Conservation (phyloP, 495 filamentous ascomycete species). For the Cercophora newfieldiana region DNA sequence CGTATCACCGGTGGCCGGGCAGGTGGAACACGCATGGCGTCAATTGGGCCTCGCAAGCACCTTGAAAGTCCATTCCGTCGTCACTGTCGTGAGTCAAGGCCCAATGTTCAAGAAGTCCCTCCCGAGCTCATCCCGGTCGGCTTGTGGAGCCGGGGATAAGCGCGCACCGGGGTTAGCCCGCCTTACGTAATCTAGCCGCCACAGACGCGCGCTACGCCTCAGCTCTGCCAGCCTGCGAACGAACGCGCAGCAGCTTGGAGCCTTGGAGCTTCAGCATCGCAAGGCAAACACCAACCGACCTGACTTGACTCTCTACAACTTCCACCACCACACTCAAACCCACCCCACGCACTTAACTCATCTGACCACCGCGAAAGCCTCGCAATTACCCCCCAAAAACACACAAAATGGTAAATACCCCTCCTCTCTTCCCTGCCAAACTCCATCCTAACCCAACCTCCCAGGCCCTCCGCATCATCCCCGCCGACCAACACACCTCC, state of each 20-base stretch:
- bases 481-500: constrained; percentile 58
- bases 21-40: constrained; percentile 36
- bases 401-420: constrained; percentile 50
- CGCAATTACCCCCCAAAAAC: background rate
- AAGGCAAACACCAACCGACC: constrained; percentile 11
- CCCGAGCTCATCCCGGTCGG: constrained; percentile 3
- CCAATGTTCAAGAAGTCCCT: background rate
- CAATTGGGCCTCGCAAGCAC: constrained; percentile 20
- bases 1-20: constrained; percentile 60
- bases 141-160: background rate
- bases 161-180: background rate
- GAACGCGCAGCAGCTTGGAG: constrained; percentile 50
- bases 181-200: constrained; percentile 17
- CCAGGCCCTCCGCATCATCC: constrained; percentile 88
- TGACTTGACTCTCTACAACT: background rate
- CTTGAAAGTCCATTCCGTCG: background rate
- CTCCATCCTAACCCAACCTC: constrained; percentile 24
- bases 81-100: constrained; percentile 11
- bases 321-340: background rate
- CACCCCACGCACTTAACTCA: background rate
- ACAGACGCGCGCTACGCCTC: background rate
- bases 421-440: constrained; percentile 8
- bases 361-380: background rate
- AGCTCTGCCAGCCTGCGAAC: background rate
- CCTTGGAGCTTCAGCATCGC: constrained; percentile 33